Evolutionary conservation across 2,329 filamentous ascomycete genomes (phyloP), one percentile per base, ranked within the genome.

Genomic region (Sordariomycetes sp.): DNA sequence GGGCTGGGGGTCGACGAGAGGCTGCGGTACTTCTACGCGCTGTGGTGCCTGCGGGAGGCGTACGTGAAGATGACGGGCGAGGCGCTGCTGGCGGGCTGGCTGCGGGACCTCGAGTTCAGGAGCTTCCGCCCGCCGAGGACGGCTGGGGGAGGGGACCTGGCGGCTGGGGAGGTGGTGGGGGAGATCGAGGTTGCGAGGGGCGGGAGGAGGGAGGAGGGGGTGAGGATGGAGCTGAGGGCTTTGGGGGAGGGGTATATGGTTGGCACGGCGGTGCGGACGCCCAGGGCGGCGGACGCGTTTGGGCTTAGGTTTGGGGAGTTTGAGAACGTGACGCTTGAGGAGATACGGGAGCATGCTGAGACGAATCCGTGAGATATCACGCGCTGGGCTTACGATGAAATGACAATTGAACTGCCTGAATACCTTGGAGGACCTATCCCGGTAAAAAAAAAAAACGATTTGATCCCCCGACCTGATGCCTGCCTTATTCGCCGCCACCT

Each of bases 1-100:
- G 54, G 57, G 1, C 37, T 55, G 8, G 24, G 56, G 14, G 48
- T 58, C 28, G 53, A 61, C 34, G 60, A 59, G 20, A 85, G 85
- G 66, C 73, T 92, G 32, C 77, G 87, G 5, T 77, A 80, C 57
- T 93, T 93, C 67, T 93, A 91, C 68, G 80, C 87, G 1, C 81
- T 88, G 60, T 93, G 88, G 86, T 89, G 86, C 68, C 79, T 90
- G 69, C 85, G 89, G 64, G 89, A 93, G 72, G 85, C 88, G 1
- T 92, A 89, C 68, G 85, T 92, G 70, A 93, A 92, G 79, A 84
- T 93, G 74, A 88, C 87, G 34, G 89, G 89, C 28, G 87, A 92
- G 65, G 89, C 87, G 0, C 75, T 93, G 59, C 75, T 91, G 10
- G 89, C 89, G 0, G 75, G 76, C 3, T 93, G 89, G 89, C 75